Evolutionary conservation across 192 early-diverging fungal genomes (phyloP).

Genomic region (Hyaloraphidium curvatum): DNA sequence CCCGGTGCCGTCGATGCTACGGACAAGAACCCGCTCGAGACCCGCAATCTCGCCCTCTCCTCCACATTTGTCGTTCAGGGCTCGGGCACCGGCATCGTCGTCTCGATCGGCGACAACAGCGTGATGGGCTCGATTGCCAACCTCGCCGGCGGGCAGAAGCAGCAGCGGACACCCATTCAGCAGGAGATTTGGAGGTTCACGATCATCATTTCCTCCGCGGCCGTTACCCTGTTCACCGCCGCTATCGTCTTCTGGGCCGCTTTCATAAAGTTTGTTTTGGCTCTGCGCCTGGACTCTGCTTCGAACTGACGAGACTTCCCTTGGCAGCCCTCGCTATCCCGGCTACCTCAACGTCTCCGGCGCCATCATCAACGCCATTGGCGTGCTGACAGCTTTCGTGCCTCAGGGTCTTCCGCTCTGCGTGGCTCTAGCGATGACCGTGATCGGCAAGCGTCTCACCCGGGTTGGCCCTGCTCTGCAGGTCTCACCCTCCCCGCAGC

Average conservation of each 20-base stretch:
- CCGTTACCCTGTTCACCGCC: not conserved
- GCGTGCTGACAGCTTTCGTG: not conserved
- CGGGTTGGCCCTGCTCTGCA: too few species aligned
- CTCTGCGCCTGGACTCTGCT: not conserved
- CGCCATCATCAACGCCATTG: not conserved
- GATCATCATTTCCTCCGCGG: not conserved
- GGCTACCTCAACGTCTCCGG: not conserved
- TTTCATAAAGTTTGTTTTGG: too few species aligned
- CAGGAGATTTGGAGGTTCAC: constrained; percentile 3
- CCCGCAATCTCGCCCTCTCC: constrained; percentile 65
- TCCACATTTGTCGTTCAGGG: constrained; percentile 52
- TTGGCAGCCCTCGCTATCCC: too few species aligned
- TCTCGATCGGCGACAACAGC: constrained; percentile 53
- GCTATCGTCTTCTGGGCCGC: constrained; percentile 1
- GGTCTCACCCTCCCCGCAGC: constrained; percentile 3
- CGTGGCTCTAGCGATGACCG: too few species aligned
- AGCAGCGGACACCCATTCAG: not conserved
- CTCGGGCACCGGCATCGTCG: constrained; percentile 46
- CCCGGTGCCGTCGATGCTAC: constrained; percentile 37
- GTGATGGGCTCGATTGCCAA: constrained; percentile 56
- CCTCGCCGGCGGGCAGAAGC: constrained; percentile 10
- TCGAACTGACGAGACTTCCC: too few species aligned
- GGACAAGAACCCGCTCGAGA: constrained; percentile 55
- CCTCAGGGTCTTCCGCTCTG: not conserved
- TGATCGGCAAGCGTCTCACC: too few species aligned